phyloP scores from a whole-genome alignment of 495 filamentous ascomycete genomes.

The Pyrenopolyporus hunteri region DNA sequence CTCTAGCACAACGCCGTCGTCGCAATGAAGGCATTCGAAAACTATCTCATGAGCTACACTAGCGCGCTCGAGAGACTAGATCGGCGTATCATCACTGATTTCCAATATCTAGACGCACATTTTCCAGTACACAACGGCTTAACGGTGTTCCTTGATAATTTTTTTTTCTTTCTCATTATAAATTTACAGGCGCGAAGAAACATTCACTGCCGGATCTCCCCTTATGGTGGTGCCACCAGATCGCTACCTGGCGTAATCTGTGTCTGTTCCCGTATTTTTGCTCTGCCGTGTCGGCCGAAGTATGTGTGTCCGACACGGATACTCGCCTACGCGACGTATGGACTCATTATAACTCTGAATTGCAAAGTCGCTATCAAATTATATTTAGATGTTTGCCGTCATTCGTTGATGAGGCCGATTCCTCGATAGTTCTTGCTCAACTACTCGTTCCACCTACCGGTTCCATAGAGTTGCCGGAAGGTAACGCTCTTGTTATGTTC shows the following conservation, averaged over 20 bases:
- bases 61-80: not conserved
- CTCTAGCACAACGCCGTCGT: not conserved
- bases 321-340: not conserved
- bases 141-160: not conserved
- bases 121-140: not conserved
- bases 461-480: too few relatives aligned
- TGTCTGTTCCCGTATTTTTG: slow-evolving; percentile 3
- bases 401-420: too few relatives aligned
- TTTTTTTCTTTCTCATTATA: too few relatives aligned
- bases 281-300: not conserved
- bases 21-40: not conserved
- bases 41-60: not conserved
- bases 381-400: not conserved
- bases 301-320: not conserved
- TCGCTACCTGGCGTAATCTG: slow-evolving; percentile 16
- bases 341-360: not conserved
- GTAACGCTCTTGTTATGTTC: too few relatives aligned
- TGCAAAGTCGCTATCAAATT: not conserved
- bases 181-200: not conserved
- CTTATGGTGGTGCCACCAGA: slow-evolving; percentile 7
- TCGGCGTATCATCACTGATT: not conserved
- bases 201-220: slow-evolving; percentile 10
- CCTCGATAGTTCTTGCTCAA: too few relatives aligned
- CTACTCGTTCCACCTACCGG: too few relatives aligned
- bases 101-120: not conserved